Base-by-base conservation (phyloP, 2,329 filamentous ascomycete species). In the Neoscytalidium dimidiatum region DNA sequence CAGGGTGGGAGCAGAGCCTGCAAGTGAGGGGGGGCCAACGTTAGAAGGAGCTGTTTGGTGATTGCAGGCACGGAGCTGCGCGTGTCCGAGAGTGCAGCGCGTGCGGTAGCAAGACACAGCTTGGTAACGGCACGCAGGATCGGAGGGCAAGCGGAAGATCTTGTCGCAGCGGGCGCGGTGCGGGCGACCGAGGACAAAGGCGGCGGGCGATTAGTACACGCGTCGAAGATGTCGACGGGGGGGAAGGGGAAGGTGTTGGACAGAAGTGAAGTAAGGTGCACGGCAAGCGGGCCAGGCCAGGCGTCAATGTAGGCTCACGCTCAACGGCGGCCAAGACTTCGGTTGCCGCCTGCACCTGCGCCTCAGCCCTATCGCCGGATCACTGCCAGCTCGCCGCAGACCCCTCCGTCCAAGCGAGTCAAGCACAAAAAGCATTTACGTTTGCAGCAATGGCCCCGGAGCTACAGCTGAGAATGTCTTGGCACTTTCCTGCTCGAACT, bases 21-120 rank as follows among this genome's bases (percentile, higher is more conserved):
- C n/a, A 33, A 64, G 62, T 28, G 28, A 33, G n/a, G 33, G 41
- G n/a, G 48, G 28, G 21, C 57, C 28, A 41, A 48, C 26, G 14
- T 23, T 9, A 28, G 35, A 28, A 57, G 23, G 35, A 43, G 35
- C 23, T 28, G 35, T 56, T 56, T 31, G 31, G 28, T 31, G 41
- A 61, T 26, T 57, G 52, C 51, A 57, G 19, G 52, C 31, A 38
- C 52, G 23, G 17, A 61, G 57, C 57, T 46, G 41, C 57, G 57
- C 57, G 57, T 61, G 41, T 61, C 41, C 41, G 26, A 21, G 41
- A 21, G 57, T 35, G 19, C 52, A 57, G 52, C 52, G 52, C 35
- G 38, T 43, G 19, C 23, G 23, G 35, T 38, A 57, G 31, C 52
- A 41, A 28, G 52, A 13, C 52, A 28, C 52, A 31, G 52, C 52